Evolutionary conservation across 495 filamentous ascomycete genomes (phyloP).

Genomic region (Penicillium argentinense): DNA sequence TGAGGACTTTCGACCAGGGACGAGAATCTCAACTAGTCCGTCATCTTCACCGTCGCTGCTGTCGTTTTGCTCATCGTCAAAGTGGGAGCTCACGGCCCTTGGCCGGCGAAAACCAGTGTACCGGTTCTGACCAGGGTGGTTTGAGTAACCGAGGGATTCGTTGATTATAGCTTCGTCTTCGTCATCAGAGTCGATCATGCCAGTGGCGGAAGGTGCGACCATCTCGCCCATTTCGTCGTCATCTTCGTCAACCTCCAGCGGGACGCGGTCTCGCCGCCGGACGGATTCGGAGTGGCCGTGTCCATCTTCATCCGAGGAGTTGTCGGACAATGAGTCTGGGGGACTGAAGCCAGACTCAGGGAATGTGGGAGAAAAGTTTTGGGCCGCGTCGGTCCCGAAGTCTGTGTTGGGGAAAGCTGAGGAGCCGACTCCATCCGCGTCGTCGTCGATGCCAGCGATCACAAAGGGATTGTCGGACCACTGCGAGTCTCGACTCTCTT

Average conservation of each 20-base stretch:
- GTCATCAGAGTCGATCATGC: conserved; percentile 47
- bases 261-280: conserved; percentile 40
- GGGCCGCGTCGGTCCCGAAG: conserved; percentile 31
- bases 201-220: conserved; percentile 40
- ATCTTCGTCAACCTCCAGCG: conserved; percentile 49
- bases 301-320: conserved; percentile 43
- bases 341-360: conserved; percentile 44
- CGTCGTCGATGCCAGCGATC: conserved; percentile 44
- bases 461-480: conserved; percentile 47
- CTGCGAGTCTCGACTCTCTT: conserved; percentile 24
- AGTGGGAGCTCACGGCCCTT: conserved; percentile 35
- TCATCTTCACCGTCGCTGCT: conserved; percentile 51
- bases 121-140: conserved; percentile 33
- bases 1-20: conserved; percentile 43
- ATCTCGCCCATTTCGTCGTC: conserved; percentile 53
- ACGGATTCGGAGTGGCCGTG: conserved; percentile 35
- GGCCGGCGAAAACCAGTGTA: conserved; percentile 37
- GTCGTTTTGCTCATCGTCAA: conserved; percentile 44
- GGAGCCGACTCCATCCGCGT: conserved; percentile 44
- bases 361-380: conserved; percentile 37
- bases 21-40: conserved; percentile 49
- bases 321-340: conserved; percentile 41
- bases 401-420: conserved; percentile 40
- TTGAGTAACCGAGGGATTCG: conserved; percentile 45
- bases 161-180: conserved; percentile 52